A percentile compares a stretch with the other conserved stretches of the same genome.
phyloP scores from a whole-genome alignment of 1,284 basidiomycete species.

The Naganishia sp. region DNA sequence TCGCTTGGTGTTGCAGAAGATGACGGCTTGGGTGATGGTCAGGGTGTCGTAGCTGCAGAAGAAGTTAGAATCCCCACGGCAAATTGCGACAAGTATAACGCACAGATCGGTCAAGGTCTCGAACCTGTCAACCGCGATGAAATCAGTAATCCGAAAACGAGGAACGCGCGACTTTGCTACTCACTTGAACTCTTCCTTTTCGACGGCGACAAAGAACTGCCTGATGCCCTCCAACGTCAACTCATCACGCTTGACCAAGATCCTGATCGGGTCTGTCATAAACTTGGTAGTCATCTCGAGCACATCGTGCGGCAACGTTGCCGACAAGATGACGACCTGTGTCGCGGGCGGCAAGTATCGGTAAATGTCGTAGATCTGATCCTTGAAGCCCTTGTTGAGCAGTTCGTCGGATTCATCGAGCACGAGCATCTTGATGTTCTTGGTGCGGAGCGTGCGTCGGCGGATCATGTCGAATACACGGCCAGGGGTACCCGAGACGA shows the following conservation, averaged over 20 bases:
- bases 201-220: slow-evolving; percentile 99
- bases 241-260: slow-evolving; percentile 99
- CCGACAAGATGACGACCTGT: slow-evolving; percentile 93
- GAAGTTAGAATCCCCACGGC: not conserved
- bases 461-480: slow-evolving; percentile 99
- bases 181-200: slow-evolving; percentile 64
- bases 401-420: slow-evolving; percentile 98
- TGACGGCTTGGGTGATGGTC: slow-evolving; percentile 98
- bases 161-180: not conserved
- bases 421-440: slow-evolving; percentile 99
- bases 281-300: slow-evolving; percentile 99
- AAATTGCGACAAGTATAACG: not conserved
- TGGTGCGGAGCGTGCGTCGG: slow-evolving; percentile 84
- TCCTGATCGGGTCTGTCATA: slow-evolving; percentile 81
- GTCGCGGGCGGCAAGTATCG: slow-evolving; percentile 97
- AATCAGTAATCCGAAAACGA: not conserved
- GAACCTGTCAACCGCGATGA: not conserved
- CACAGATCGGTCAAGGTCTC: slow-evolving; percentile 26
- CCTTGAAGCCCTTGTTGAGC: slow-evolving; percentile 98
- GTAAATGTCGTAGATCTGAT: slow-evolving; percentile 99
- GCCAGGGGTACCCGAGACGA: slow-evolving; percentile 96
- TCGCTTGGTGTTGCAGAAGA: slow-evolving; percentile 98
- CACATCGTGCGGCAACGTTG: slow-evolving; percentile 95
- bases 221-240: slow-evolving; percentile 99
- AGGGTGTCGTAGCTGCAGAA: slow-evolving; percentile 54